Base-by-base conservation (phyloP, 2,329 filamentous ascomycete species). In the Sclerotinia minor region DNA sequence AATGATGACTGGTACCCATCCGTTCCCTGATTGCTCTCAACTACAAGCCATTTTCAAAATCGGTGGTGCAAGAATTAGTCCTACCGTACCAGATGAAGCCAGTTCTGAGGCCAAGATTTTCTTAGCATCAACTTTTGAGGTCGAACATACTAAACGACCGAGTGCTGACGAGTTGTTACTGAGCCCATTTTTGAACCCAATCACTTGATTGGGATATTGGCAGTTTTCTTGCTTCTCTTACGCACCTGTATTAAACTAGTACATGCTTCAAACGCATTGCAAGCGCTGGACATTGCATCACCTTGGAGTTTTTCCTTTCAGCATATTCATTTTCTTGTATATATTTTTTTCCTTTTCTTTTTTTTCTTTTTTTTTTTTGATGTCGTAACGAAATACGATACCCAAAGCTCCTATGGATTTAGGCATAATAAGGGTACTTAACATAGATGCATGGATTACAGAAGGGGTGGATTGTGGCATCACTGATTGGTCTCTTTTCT, bases 31-130 rank as follows among this genome's bases (percentile, higher is more conserved):
- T 80, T 97, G 93, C 82, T 96, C 92, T 69, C 96, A 99, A 79
- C 83, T 99, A 71, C 95, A 99, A 78, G 95, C 95, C 69, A 97
- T 99, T 76, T 99, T 99, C 84, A 97, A 97, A 82, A 98, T 99
- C 77, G 94, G 94, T 50, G 93, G 91, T 72, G 89, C 90, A 72
- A 91, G 92, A 78, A 92, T 93, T 32, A 89, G 92, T 55, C 95
- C 95, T 0, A 94, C 92, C 21, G 91, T 97, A 67, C 95, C 95
- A 0, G 92, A 96, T 17, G 87, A 89, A 73, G 92, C 93, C 17
- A 95, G 92, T 75, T 86, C 89, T 47, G 94, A 97, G 73, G 94
- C 93, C 5, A 87, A 89, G 78, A 85, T 85, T 55, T 99, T 99
- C 81, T 81, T 99, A 72, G 85, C 86, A 67, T 88, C 91, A 81